These are phyloP conservation scores for Talaromyces adpressus DNA, from an alignment of 495 filamentous ascomycete genomes.

Conservation along the genomic window DNA sequence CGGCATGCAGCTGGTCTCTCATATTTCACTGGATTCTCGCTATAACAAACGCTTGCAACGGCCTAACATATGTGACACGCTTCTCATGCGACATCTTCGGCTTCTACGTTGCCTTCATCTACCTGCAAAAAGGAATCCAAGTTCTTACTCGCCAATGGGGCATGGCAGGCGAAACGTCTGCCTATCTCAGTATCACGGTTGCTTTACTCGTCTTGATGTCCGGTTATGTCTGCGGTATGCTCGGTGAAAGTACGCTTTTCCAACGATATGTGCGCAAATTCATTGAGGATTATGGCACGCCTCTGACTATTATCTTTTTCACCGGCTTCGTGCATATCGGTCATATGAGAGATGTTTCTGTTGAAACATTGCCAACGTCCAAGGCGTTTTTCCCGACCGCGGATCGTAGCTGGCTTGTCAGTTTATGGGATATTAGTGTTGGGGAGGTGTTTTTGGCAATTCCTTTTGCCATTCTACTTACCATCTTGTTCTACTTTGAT, in stretches of 20 bases:
- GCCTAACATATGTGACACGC: conserved; percentile 69
- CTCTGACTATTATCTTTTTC: conserved; percentile 79
- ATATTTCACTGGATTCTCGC: conserved; percentile 76
- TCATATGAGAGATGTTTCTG: conserved; percentile 58
- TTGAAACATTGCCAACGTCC: conserved; percentile 62
- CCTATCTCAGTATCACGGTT: conserved; percentile 68
- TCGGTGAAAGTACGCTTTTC: conserved; percentile 66
- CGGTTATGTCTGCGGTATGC: conserved; percentile 61
- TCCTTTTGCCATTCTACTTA: conserved; percentile 80
- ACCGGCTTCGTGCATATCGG: conserved; percentile 83
- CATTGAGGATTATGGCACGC: conserved; percentile 77
- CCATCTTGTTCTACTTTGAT: conserved; percentile 89
- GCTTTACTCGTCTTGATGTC: conserved; percentile 65
- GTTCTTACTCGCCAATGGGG: conserved; percentile 61
- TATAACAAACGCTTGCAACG: conserved; percentile 75
- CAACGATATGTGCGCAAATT: conserved; percentile 66
- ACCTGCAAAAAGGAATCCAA: conserved; percentile 78
- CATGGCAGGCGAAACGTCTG: conserved; percentile 48
- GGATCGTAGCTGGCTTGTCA: conserved; percentile 73
- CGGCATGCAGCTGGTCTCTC: conserved; percentile 55
- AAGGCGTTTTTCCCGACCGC: conserved; percentile 77
- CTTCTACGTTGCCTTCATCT: conserved; percentile 83
- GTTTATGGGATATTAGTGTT: conserved; percentile 78
- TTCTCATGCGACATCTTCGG: conserved; percentile 87
- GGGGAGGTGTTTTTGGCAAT: conserved; percentile 79